Base-by-base conservation (phyloP, 2,329 filamentous ascomycete genomes). In the Pseudogymnoascus sp. region DNA sequence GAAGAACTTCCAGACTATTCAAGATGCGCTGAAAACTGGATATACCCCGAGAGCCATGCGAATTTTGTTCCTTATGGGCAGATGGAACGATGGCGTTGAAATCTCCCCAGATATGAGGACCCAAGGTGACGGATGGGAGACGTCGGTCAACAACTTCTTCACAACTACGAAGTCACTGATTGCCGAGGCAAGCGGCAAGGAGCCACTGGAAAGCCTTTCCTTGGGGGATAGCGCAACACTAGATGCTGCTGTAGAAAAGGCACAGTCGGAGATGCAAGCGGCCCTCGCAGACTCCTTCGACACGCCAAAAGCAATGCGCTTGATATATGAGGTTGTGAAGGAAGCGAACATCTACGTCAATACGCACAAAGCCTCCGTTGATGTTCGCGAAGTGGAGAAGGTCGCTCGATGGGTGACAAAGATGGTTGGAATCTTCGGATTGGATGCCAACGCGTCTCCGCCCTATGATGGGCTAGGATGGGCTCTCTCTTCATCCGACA, bases 1-100 rank as follows among this genome's bases (percentile, higher is more conserved):
- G 63, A 97, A 97, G 79, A 97, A 97, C 74, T 97, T 97, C 75
- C 91, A 91, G 41, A 96, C 93, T 0, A 96, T 97, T 65, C 84
- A 91, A 30, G 90, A 95, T 73, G 92, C 92, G 0, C 77, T 97
- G 6, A 76, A 76, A 9, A 82, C 78, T 1, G 80, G 76, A 9
- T 96, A 91, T 80, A 94, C 90, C 0, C 81, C 92, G 0, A 82
- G 93, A 64, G 86, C 86, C 62, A 82, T 97, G 77, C 84, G 93
- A 52, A 89, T 95, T 61, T 88, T 94, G 14, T 96, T 97, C 76
- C 75, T 97, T 52, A 84, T 96, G 68, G 91, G 92, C 49, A 85
- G 85, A 58, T 97, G 93, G 92, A 90, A 91, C 68, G 90, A 96
- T 59, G 90, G 91, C 1, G 87, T 97, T 33, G 93, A 97, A 72